Evolutionary conservation across 2,329 filamentous ascomycete species (phyloP).

Genomic region (Xylaria sp.): DNA sequence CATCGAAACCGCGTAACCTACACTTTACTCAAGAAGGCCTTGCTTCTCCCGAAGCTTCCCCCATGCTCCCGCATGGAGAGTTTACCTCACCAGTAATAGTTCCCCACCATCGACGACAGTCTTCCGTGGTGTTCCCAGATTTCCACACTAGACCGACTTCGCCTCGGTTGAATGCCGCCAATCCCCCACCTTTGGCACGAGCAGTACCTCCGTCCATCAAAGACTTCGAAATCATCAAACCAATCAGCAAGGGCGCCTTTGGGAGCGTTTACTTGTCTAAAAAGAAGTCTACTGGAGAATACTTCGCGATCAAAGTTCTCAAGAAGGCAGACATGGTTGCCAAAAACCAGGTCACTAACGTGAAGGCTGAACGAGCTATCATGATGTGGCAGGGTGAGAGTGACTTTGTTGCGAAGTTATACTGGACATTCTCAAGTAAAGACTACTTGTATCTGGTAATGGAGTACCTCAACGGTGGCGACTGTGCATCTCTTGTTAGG

Average conservation of each 20-base stretch:
- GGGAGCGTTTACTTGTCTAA: conserved; percentile 97
- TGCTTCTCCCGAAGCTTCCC: conserved; percentile 82
- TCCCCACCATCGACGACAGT: conserved; percentile 73
- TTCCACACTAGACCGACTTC: conserved; percentile 64
- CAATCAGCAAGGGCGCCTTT: conserved; percentile 97
- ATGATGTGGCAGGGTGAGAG: conserved; percentile 99
- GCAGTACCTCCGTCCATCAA: conserved; percentile 95
- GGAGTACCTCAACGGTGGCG: conserved; percentile 97
- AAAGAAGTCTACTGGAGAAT: conserved; percentile 97
- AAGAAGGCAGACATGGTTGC: conserved; percentile 99
- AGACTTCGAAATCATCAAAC: conserved; percentile 98
- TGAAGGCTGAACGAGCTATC: conserved; percentile 96
- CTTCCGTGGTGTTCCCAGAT: conserved; percentile 78
- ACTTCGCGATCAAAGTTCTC: conserved; percentile 96
- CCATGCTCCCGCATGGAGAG: conserved; percentile 76
- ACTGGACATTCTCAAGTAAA: conserved; percentile 99
- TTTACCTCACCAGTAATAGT: conserved; percentile 68
- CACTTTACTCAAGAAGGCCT: conserved; percentile 58
- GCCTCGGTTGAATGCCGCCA: conserved; percentile 71
- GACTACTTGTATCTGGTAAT: conserved; percentile 98
- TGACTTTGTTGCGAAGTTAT: conserved; percentile 96
- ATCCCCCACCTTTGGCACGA: conserved; percentile 75
- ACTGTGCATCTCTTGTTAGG: conserved; percentile 95
- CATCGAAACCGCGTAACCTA: conserved; percentile 69
- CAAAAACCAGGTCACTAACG: conserved; percentile 98